Evolutionary conservation across 495 filamentous ascomycete genomes (phyloP), one percentile per base, ranked within the genome.

Genomic region (Ascodesmis nigricans): DNA sequence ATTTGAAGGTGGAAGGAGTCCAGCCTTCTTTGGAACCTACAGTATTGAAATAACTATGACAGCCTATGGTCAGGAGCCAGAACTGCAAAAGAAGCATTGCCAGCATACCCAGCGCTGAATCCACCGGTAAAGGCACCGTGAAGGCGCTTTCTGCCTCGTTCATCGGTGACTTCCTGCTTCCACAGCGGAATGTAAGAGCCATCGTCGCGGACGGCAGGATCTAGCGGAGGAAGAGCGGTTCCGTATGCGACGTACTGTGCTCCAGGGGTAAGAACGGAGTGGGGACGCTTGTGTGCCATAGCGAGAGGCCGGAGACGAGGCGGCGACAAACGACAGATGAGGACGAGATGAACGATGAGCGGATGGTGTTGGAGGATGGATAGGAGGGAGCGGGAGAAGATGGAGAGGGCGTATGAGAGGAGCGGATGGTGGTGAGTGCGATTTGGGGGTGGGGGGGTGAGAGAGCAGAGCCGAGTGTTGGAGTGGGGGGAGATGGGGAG

Each of bases 1-100:
- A 93, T 21, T 91, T 73, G 49, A 95, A 97, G 4, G 76, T 74
- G 8, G 79, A 64, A 5, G 87, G 87, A 8, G 76, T 75, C 83
- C 83, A 97, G 58, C 87, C 87, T 65, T 97, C 84, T 57, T 95
- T 95, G 5, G 81, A 91, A 19, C 87, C 90, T 45, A 92, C 90
- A 7, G 80, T 91, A 50, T 95, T 95, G 61, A 87, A 95, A 55
- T 97, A 93, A 41, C 79, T 90, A 42, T 29, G 40, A 31, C 42
- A 39, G 22, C 40, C 49, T 42, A 41, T 34, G 31, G 32, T 46
- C 41, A 38, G 38, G 23, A 41, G 41, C 35, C 21, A 50, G 14
- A 4, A 44, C 44, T 29, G 33, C 44, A 39, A 43, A 31, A 14
- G 29, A 19, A 11, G 13, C 18, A n/a, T 18, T 36, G 20, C 7